phyloP scores from a whole-genome alignment of 257 asterid species.

The Jasminum sambac region DNA sequence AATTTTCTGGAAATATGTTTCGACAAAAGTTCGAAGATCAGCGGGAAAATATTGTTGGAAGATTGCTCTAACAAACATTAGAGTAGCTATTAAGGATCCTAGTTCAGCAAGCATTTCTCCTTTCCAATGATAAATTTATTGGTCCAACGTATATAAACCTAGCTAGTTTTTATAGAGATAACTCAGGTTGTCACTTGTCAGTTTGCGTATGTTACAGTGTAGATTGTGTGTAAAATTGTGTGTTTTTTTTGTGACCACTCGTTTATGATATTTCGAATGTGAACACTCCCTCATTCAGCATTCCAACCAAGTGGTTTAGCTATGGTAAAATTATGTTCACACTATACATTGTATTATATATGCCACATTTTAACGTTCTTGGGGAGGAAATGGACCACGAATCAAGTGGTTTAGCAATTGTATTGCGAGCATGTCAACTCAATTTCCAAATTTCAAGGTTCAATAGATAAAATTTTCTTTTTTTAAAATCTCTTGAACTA shows the following conservation, averaged over 20 bases:
- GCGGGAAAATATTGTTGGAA: conserved; percentile 32
- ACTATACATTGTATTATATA: no score
- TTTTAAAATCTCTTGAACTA: no score
- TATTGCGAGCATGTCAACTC: no score
- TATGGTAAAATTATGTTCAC: no score
- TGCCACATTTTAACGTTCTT: no score
- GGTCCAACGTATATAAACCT: not conserved
- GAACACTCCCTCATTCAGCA: not conserved
- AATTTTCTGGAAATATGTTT: conserved; percentile 13
- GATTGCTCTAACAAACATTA: conserved; percentile 33
- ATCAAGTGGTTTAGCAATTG: no score
- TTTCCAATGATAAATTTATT: conserved; percentile 13
- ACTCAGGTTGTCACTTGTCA: not conserved
- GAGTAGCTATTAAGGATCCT: conserved; percentile 29
- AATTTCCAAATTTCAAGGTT: no score
- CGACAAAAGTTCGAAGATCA: conserved; percentile 18
- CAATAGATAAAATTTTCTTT: no score
- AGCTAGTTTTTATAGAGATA: not conserved
- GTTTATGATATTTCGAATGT: not conserved
- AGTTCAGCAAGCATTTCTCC: conserved; percentile 31
- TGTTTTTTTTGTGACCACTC: not conserved
- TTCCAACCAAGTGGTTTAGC: not conserved
- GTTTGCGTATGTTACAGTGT: not conserved
- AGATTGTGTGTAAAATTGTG: not conserved
- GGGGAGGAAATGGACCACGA: no score